Conservation (phyloP, 768 basidiomycete species). For the Aureoboletus auriporus region DNA sequence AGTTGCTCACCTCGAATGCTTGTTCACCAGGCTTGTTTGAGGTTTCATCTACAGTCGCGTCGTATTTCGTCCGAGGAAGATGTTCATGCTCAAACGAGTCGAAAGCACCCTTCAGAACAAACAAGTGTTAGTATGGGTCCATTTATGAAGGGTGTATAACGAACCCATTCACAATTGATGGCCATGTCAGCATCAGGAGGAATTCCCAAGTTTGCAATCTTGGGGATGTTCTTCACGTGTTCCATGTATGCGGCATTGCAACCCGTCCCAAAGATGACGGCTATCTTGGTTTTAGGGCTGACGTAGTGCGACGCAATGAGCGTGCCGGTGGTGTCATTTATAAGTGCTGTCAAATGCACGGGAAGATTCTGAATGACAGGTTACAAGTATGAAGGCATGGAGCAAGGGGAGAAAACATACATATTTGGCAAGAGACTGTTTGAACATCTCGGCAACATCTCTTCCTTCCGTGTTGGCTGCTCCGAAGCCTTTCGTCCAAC, state of each 20-base stretch:
- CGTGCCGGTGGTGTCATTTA: conserved; percentile 98
- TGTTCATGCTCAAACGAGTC: conserved; percentile 95
- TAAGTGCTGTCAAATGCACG: conserved; percentile 77
- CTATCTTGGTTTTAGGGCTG: conserved; percentile 86
- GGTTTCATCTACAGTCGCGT: conserved; percentile 83
- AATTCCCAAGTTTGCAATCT: conserved; percentile 74
- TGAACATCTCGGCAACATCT: conserved; percentile 94
- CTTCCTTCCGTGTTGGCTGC: conserved; percentile 86
- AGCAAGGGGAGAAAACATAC: conserved; percentile 40
- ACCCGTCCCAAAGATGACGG: conserved; percentile 96
- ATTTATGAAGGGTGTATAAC: conserved; percentile 12
- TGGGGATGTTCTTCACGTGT: conserved; percentile 76
- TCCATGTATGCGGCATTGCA: conserved; percentile 99
- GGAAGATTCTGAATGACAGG: conserved; percentile 62
- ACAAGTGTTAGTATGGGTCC: background rate
- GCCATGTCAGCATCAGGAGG: conserved; percentile 70
- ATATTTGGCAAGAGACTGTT: conserved; percentile 68
- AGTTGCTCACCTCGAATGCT: conserved; percentile 70
- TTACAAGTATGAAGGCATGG: background rate
- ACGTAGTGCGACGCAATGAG: conserved; percentile 97
- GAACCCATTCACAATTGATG: conserved; percentile 97
- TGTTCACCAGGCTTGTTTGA: conserved; percentile 98
- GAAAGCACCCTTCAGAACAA: conserved; percentile 74
- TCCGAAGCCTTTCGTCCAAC: conserved; percentile 99
- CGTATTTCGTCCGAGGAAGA: conserved; percentile 93